Evolutionary conservation across 768 basidiomycete species (phyloP), one percentile per base, ranked within the genome.

Genomic region (Lactarius evosmus): DNA sequence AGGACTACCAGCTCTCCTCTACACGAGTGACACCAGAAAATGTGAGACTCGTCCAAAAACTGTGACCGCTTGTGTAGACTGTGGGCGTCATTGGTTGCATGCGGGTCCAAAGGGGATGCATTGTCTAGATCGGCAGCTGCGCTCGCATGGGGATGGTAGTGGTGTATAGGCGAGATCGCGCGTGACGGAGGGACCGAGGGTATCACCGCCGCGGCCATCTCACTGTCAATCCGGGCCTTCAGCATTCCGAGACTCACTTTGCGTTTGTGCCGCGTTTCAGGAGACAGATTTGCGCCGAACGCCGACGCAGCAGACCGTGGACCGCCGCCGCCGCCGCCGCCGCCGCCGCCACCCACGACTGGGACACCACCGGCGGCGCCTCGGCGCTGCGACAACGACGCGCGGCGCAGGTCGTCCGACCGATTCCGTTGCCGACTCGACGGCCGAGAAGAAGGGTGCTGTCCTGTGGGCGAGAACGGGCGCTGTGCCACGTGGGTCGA

Each of bases 11-110:
- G 75, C 74, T 94, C 91, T 53, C 91, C 91, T 55, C 77, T 79
- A 79, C 91, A 94, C 22, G 88, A 84, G 70, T 85, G 82, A 76
- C 91, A 94, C 91, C 92, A 94, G 76, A 94, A 93, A 19, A 94
- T 84, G 72, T 93, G 91, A 30, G 91, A 85, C 69, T 93, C 91
- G 70, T 94, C 92, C 77, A 93, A 77, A 72, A 93, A 93, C 70
- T 91, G 90, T 3, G 88, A 81, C 57, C 87, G 84, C 62, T 67
- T 69, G 36, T 54, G 59, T 38, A 60, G 50, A 46, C 33, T 11
- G 30, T 56, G 34, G 25, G 46, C 33, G 41, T 27, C 38, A 54
- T 33, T 40, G 38, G 16, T 30, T n/a, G 32, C 40, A 61, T 64
- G 41, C 55, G 59, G 59, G 7, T 56, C 36, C 58, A 44, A 30